These are phyloP conservation scores for Astraeus odoratus DNA, from an alignment of 768 basidiomycete species.

Conservation along the genomic window DNA sequence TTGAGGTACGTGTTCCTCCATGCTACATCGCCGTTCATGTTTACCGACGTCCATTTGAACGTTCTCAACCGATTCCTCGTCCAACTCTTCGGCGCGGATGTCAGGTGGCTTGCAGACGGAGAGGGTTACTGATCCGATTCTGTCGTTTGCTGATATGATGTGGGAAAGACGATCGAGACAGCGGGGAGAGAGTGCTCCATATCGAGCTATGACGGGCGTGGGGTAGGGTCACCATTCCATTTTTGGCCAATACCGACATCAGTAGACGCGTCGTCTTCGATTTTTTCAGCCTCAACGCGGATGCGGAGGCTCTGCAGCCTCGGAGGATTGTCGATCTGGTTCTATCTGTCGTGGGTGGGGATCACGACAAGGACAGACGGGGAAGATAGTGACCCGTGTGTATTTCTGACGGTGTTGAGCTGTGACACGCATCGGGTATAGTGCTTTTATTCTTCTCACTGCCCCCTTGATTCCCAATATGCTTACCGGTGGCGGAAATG, in stretches of 20 bases:
- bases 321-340: constrained; percentile 77
- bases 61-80: too few species aligned
- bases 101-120: too few species aligned
- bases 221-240: too few species aligned
- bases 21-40: constrained; percentile 12
- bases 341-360: constrained; percentile 71
- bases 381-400: constrained; percentile 64
- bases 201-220: too few species aligned
- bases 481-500: neutral
- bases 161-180: too few species aligned
- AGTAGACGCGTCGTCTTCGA: constrained; percentile 51
- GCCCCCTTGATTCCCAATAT: too few species aligned
- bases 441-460: constrained; percentile 4
- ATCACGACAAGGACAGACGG: constrained; percentile 87
- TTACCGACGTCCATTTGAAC: constrained; percentile 6
- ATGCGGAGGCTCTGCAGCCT: constrained; percentile 56
- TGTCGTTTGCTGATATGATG: too few species aligned
- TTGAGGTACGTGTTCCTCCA: constrained; percentile 32
- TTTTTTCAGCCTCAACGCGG: constrained; percentile 83
- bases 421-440: constrained; percentile 56
- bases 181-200: too few species aligned
- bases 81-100: too few species aligned
- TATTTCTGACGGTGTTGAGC: constrained; percentile 79
- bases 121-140: too few species aligned
- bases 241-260: too few species aligned